phyloP scores from a whole-genome alignment of 1,284 basidiomycete genomes.

The Leccinum variabile region DNA sequence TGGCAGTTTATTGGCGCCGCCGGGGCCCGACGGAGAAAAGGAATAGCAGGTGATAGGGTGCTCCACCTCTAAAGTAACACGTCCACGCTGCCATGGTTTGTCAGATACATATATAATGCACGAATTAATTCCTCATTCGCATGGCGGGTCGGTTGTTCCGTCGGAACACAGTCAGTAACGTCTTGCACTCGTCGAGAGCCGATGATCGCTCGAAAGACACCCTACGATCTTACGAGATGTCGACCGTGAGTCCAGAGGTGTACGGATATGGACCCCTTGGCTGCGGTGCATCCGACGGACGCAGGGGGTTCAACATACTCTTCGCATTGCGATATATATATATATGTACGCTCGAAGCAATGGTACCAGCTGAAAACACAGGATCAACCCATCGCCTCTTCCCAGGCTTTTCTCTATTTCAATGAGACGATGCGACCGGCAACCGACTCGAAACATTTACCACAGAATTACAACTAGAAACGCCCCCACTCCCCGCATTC shows the following conservation, averaged over 20 bases:
- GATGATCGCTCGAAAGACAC: too few relatives aligned
- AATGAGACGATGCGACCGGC: conserved; percentile 18
- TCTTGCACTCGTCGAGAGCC: too few relatives aligned
- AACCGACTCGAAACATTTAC: conserved; percentile 14
- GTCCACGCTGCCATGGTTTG: not conserved
- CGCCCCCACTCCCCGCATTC: not conserved
- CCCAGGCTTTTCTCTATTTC: conserved; percentile 17
- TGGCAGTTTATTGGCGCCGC: conserved; percentile 7
- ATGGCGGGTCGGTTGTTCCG: not conserved
- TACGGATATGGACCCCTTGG: conserved; percentile 14
- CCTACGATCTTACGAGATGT: too few relatives aligned
- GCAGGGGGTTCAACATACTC: conserved; percentile 27
- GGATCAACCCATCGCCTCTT: conserved; percentile 25
- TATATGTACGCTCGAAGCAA: conserved; percentile 28
- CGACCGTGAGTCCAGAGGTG: not conserved
- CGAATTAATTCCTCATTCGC: not conserved
- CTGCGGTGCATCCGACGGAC: not conserved
- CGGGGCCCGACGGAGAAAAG: not conserved
- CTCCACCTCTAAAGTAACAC: not conserved
- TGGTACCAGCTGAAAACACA: conserved; percentile 21
- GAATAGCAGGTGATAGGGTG: not conserved
- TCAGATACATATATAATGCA: not conserved
- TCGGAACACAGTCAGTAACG: not conserved
- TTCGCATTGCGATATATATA: conserved; percentile 36
- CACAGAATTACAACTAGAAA: conserved; percentile 14